Conservation (phyloP, 805 yeast genomes). For the Ogataea pignaliae region DNA sequence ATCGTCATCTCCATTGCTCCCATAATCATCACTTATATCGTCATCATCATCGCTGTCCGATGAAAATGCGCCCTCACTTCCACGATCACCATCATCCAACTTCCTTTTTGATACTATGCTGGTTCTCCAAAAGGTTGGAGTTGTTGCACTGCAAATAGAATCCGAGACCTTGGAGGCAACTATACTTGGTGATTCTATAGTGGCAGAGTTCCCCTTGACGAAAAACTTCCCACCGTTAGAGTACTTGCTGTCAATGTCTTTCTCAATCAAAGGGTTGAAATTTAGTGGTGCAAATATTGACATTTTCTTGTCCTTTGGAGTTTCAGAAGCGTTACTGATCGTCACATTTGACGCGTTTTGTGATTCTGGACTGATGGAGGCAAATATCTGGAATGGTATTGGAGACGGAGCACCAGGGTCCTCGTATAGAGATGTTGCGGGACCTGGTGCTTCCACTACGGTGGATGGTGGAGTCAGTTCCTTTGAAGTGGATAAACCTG, state of each 20-base stretch:
- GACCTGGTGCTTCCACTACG: conserved; percentile 26
- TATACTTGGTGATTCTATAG: conserved; percentile 1
- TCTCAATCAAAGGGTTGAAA: conserved; percentile 75
- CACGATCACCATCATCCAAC: conserved; percentile 5
- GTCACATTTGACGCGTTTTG: background rate
- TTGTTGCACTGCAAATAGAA: conserved; percentile 11
- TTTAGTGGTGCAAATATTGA: conserved; percentile 80
- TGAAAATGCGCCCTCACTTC: conserved; percentile 17
- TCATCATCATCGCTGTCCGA: conserved; percentile 29
- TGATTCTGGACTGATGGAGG: conserved; percentile 26
- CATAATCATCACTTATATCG: conserved; percentile 9
- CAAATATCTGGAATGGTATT: conserved; percentile 45
- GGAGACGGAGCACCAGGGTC: conserved; percentile 89
- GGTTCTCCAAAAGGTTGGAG: conserved; percentile 21
- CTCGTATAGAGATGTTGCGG: conserved; percentile 51
- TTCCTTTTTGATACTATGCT: conserved; percentile 2
- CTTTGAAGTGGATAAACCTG: conserved; percentile 32
- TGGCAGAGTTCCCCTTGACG: conserved; percentile 32
- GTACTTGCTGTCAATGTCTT: conserved; percentile 79
- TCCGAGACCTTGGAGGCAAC: conserved; percentile 3
- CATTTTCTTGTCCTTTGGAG: conserved; percentile 38
- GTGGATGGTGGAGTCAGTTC: background rate
- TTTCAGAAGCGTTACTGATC: conserved; percentile 9
- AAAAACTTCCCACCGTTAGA: conserved; percentile 88
- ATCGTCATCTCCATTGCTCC: conserved; percentile 14